Conservation (phyloP, 2,329 filamentous ascomycete genomes). For the Albifimbria verrucaria region DNA sequence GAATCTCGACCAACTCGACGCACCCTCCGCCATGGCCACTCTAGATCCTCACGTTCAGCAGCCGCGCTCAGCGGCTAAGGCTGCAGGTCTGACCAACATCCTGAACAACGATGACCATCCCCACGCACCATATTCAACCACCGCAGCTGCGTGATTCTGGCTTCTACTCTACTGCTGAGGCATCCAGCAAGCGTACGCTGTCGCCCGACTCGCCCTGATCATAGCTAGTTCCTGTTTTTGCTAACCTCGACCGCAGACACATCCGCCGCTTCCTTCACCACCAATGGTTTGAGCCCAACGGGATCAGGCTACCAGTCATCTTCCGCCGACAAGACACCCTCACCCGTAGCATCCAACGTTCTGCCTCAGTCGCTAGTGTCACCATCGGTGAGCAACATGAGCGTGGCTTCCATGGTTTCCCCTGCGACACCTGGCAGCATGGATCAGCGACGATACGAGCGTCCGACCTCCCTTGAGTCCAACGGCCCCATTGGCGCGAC, state of each 20-base stretch:
- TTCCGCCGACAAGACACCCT: constrained; percentile 59
- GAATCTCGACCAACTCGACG: neutral
- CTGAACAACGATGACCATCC: constrained; percentile 32
- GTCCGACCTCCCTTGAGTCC: constrained; percentile 34
- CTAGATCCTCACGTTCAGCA: constrained; percentile 26
- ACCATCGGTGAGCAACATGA: constrained; percentile 58
- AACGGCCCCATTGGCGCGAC: constrained; percentile 23
- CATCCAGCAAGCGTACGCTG: constrained; percentile 38
- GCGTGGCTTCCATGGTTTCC: constrained; percentile 63
- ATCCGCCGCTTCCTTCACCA: constrained; percentile 35
- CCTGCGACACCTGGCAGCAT: constrained; percentile 47
- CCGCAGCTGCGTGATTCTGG: constrained; percentile 38
- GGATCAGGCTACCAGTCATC: constrained; percentile 48
- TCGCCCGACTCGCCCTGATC: neutral
- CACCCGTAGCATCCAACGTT: constrained; percentile 51
- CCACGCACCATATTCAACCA: constrained; percentile 20
- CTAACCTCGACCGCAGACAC: constrained; percentile 28
- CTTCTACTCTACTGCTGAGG: constrained; percentile 41
- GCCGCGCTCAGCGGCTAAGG: constrained; percentile 21
- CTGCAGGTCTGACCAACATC: constrained; percentile 35
- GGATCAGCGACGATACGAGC: constrained; percentile 42
- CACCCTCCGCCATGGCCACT: constrained; percentile 9
- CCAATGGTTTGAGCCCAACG: constrained; percentile 36
- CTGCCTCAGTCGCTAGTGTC: constrained; percentile 52
- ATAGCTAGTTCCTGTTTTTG: constrained; percentile 1